Evolutionary conservation across 2,329 filamentous ascomycete species (phyloP).

Genomic region (Ophiostoma perfectum): DNA sequence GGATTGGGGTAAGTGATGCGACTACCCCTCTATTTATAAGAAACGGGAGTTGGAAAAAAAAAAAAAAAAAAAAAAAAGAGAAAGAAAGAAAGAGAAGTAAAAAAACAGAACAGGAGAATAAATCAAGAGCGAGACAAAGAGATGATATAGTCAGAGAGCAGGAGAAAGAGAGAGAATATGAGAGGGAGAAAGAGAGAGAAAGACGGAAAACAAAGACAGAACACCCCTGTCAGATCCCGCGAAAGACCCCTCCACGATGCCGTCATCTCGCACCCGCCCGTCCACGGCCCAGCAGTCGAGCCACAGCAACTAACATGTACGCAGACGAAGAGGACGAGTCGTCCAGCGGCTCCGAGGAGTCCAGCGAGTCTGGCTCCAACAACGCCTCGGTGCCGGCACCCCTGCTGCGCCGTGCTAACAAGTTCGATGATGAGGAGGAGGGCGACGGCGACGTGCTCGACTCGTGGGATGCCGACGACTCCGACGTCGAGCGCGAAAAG

Average conservation of each 20-base stretch:
- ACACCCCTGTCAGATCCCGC: slow-evolving; percentile 4
- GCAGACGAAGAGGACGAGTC: slow-evolving; percentile 9
- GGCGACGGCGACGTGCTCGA: slow-evolving; percentile 82
- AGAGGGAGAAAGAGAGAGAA: not conserved
- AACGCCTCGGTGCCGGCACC: slow-evolving; percentile 35
- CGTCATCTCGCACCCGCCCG: not conserved
- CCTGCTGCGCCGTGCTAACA: slow-evolving; percentile 44
- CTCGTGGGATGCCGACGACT: slow-evolving; percentile 96
- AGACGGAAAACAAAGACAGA: not conserved
- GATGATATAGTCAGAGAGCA: not conserved
- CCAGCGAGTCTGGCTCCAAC: slow-evolving; percentile 32
- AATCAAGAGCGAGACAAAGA: not conserved
- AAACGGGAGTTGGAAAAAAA: not conserved
- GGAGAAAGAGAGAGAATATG: not conserved
- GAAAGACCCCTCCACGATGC: not conserved
- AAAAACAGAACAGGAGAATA: not conserved
- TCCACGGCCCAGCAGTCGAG: not conserved
- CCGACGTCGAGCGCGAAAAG: slow-evolving; percentile 94
- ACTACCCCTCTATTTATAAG: slow-evolving; percentile 8
- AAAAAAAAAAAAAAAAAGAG: not conserved
- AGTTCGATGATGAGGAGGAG: slow-evolving; percentile 90
- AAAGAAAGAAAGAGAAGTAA: not conserved
- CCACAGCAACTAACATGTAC: not conserved
- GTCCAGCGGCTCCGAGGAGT: slow-evolving; percentile 29
- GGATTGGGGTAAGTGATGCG: slow-evolving; percentile 13